Base-by-base conservation (phyloP, 2,329 filamentous ascomycete genomes). In the Aspergillus texensis region DNA sequence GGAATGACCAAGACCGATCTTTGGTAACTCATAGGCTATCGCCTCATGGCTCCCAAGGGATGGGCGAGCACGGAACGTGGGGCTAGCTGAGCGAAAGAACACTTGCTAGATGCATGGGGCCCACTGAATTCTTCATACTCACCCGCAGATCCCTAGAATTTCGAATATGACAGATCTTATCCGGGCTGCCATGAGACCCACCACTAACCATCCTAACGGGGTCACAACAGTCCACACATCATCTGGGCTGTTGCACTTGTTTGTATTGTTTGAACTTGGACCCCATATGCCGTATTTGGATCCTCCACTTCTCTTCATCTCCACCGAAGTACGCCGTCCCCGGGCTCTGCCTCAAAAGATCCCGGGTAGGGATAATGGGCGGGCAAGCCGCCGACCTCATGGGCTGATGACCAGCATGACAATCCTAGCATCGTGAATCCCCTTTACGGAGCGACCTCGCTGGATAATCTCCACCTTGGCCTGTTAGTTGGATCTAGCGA, bases 81-180 rank as follows among this genome's bases (percentile, higher is more conserved):
- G 65, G 65, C 65, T 62, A 45, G 56, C 57, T 63, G 46, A 43
- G 28, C 41, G n/a, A 52, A 52, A 48, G 26, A 52, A 52, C 45
- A 57, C 16, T 30, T 52, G 52, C n/a, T 19, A 14, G 48, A 61
- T 32, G 53, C 58, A 50, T 57, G 39, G 56, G 53, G 57, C 54
- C 57, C 57, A 62, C 61, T 63, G 43, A 28, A 55, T 61, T 60
- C 53, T 52, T 64, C 52, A 58, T 61, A 54, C 48, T 34, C 28
- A 24, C 61, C 57, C 55, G n/a, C 62, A 57, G 60, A 66, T 67
- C 65, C 53, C 56, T 58, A 58, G 65, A 59, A 39, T 56, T 52
- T 28, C 14, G 58, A 72, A 74, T 73, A 72, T 74, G 73, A 75
- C 71, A 75, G 72, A 72, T 74, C 73, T 60, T 62, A 73, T 72